Evolutionary conservation across 768 basidiomycete species (phyloP), one percentile per base, ranked within the genome.

Genomic region (Ramaria sp.): DNA sequence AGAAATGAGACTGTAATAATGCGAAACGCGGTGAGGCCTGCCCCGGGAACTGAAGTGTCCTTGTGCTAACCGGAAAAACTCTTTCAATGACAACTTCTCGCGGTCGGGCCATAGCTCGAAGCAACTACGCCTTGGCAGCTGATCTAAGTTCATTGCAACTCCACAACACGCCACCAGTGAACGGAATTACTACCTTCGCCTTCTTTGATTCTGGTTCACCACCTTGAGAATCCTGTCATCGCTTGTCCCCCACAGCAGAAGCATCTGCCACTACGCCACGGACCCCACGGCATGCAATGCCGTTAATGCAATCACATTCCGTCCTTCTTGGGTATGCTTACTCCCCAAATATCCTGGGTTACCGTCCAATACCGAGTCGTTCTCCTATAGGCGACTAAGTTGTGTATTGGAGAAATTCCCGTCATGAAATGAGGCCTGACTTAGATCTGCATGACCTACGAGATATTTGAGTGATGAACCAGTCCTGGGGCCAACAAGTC

Each of bases 81-180:
- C 27, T 41, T 8, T 43, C 18, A 27, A 13, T 30, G 5, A 52
- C 67, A 77, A 59, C 69, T 71, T 8, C 64, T 71, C 24, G 78
- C 77, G 0, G 69, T 69, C 16, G 78, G 80, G 57, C 67, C 77
- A 30, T 63, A 79, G 61, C 77, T 75, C 58, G 73, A 76, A 51
- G 70, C 78, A 6, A 71, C 71, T 3, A 67, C 61, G 1, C 58
- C 66, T 8, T 79, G 78, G 78, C 73, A 77, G 59, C 78, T 74
- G 59, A 78, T 61, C 75, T 75, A 0, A 60, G 61, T 22, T 65
- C 65, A 36, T 59, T 70, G 20, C 36, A 52, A 22, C 76, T 76
- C 63, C 60, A 61, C 50, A 66, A 67, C 39, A 63, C 61, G 13
- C 65, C 67, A 3, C 67, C 70, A 2, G 47, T 66, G 20, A 67